Evolutionary conservation across 129 eudicot species (phyloP), one percentile per base, ranked within the genome.

Genomic region (Flaveria ramosissima): DNA sequence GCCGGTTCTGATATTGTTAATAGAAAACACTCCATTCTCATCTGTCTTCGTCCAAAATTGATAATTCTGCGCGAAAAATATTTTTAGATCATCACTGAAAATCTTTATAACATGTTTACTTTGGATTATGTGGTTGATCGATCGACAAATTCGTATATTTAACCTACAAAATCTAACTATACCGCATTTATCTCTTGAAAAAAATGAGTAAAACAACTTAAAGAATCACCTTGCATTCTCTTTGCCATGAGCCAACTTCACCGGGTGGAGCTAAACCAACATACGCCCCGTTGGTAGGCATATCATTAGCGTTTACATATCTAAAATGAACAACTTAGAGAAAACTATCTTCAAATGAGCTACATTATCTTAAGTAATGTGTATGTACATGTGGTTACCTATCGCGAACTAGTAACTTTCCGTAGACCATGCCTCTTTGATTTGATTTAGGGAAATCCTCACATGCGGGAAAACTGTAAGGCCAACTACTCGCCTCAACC

Each of bases 231-330:
- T 93, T 93, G 97, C 96, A 88, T 81, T 93, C 98, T 81, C 91
- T 83, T 87, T 93, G 98, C 98, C 98, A 93, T 27, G 98, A 93
- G 59, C 98, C 98, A 27, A 77, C 80, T 26, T 85, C 96, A 43
- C 98, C 98, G 1, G 91, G 97, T 26, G 78, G 72, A 52, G 98
- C 98, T 73, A 93, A 79, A 12, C 99, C 99, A 23, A 95, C 83
- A 14, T 86, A 86, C 26, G 97, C 99, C 61, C 96, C 89, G 59
- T 80, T 82, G 71, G 86, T 89, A 46, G 92, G 81, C 67, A 87
- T 85, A 67, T 84, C 68, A 48, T 73, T 80, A 39, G 60, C 27
- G 41, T 83, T 36, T 41, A 91, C 23, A 53, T 79, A 86, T 80
- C 99, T 95, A 47, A 39, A 78, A 72, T 4, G 12, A 41, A 76